Evolutionary conservation across 2,329 filamentous ascomycete species (phyloP), one percentile per base, ranked within the genome.

Genomic region (Aspergillus sp.): DNA sequence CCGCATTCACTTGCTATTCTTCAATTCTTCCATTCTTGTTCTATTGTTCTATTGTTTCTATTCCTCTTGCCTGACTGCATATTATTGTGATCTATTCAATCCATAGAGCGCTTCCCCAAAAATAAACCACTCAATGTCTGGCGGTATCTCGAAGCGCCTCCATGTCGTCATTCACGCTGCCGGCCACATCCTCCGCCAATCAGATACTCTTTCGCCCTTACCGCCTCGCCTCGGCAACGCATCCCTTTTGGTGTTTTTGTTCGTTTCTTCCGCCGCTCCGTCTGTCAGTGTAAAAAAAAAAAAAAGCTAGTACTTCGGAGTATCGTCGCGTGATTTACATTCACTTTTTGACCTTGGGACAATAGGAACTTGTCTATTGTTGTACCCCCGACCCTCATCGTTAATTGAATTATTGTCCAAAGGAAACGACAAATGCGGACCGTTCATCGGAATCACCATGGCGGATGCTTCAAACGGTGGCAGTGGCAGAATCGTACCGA

Each of bases 401-500:
- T 36, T n/a, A 36, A n/a, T 36, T 35, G 19, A 19, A 19, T 19
- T 19, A 1, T 19, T 19, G 19, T 19, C 19, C 19, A 19, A 19
- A 19, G 19, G 19, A 33, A 45, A 44, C 29, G 19, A 49, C 60
- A 57, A 62, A 68, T 67, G 65, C 65, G 62, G 64, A 56, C 53
- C 57, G 49, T 55, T 60, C 58, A 56, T 62, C 56, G 55, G 54
- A 57, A 56, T 59, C 58, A 68, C 45, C 52, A 71, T 71, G 68
- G 63, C 67, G 56, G 58, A 65, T 52, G 49, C 62, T 53, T 56
- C 59, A 48, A 60, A 63, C 55, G 61, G 62, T 58, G 59, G 30
- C 19, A 19, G 19, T 32, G 30, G 59, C 59, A 69, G 68, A 64
- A 67, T 71, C 50, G 67, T 71, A 58, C 68, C 68, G 44, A 66